Base-by-base conservation (phyloP, 305 asterid genomes). In the Ilex paraguariensis region DNA sequence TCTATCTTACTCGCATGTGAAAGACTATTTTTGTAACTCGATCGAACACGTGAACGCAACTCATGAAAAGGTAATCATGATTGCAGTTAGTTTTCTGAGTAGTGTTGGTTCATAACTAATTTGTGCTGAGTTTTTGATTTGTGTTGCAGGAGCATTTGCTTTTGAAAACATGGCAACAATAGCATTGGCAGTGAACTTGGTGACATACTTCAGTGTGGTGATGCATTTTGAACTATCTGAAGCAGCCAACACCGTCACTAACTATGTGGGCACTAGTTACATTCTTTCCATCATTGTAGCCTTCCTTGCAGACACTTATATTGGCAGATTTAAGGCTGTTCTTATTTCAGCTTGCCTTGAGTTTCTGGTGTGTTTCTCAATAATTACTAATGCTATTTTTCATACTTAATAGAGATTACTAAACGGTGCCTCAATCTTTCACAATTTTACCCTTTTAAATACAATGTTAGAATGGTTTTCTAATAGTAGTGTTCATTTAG, bases 161-260 rank as follows among this genome's bases (percentile, higher is more conserved):
- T 79, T 76, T 16, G 91, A 80, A 64, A 79, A 69, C 81, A 66
- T 79, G 70, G 89, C 90, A 13, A 73, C 81, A 3, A 3, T 82
- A 60, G 72, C 77, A 4, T 11, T 86, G 76, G 81, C 77, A 0
- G 85, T 81, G 21, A 82, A 81, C 42, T 74, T 86, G 42, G 61
- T 82, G 10, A 80, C 81, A 9, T 88, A 86, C 75, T 83, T 88
- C 60, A 76, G 32, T 46, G 74, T 58, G 9, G 78, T 79, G 65
- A 82, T 88, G 92, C 90, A 88, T 63, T 84, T 76, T 63, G 62
- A 70, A 64, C 9, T 86, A 59, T 79, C 95, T 0, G 85, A 82
- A 51, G 81, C 96, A 17, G 92, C 96, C 3, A 88, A 84, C 72
- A 77, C 81, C 8, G 54, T 88, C 64, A 86, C 96, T 0, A 84